Conservation (phyloP, 768 basidiomycete genomes). For the Tylopilus balloui region DNA sequence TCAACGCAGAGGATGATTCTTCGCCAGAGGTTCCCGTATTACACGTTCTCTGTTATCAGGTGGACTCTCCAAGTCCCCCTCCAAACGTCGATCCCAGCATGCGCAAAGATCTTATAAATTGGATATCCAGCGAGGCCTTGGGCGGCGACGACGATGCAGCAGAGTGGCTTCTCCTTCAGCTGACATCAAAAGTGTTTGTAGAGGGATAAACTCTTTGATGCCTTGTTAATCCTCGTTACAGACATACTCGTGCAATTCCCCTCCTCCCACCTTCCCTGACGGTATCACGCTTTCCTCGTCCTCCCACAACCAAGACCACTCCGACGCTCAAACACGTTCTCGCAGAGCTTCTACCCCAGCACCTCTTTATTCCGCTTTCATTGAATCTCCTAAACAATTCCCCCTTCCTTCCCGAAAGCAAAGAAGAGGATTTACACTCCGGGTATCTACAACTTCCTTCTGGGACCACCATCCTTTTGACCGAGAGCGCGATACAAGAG, state of each 20-base stretch:
- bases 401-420: constrained; percentile 59
- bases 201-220: neutral
- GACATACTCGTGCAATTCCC: constrained; percentile 62
- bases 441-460: constrained; percentile 70
- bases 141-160: constrained; percentile 66
- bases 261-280: constrained; percentile 66
- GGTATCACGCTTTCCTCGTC: constrained; percentile 56
- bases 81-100: constrained; percentile 21
- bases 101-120: constrained; percentile 55
- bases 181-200: constrained; percentile 61
- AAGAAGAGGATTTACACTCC: constrained; percentile 67
- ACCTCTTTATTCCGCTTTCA: constrained; percentile 55
- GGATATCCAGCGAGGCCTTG: constrained; percentile 70
- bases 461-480: constrained; percentile 56
- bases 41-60: constrained; percentile 54
- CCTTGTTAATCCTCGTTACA: constrained; percentile 25
- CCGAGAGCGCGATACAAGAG: constrained; percentile 64
- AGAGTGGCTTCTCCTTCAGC: constrained; percentile 66
- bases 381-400: constrained; percentile 56
- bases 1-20: constrained; percentile 36
- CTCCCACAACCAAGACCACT: constrained; percentile 21
- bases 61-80: neutral
- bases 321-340: constrained; percentile 56
- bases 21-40: constrained; percentile 53
- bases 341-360: constrained; percentile 53